Evolutionary conservation across 2,329 filamentous ascomycete species (phyloP), one percentile per base, ranked within the genome.

Genomic region (Verticillium albo-atrum): DNA sequence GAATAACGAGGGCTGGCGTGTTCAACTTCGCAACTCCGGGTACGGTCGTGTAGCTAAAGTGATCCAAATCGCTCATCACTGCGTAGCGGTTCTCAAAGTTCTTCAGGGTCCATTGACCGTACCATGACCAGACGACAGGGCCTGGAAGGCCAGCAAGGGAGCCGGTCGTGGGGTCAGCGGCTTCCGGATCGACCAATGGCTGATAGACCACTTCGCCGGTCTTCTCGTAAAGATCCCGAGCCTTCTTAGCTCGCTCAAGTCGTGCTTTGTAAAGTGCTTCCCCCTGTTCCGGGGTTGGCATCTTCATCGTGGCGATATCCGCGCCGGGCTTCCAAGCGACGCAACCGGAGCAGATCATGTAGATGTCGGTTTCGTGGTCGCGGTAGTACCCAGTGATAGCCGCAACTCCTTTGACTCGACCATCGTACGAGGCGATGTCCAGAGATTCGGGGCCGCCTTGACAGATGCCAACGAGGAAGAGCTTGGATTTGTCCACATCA

Each of bases 41-140:
- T 2, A 69, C 67, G 23, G 67, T 70, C 28, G 68, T 65, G 62
- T 70, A 70, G 50, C 59, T 57, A 60, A 70, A 70, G 58, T 70
- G 67, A 26, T 70, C 68, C 30, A 70, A n/a, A 56, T 70, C 68
- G 35, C 68, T 70, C 68, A 70, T 70, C 12, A 69, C 64, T 9
- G 68, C 68, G 55, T 70, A 70, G 47, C 66, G 68, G 60, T 69
- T 70, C 51, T 70, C 68, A 55, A 69, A 70, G 25, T 58, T 61
- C 60, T 67, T 67, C 56, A 70, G 56, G 7, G 66, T 70, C 68
- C 68, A 70, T 7, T 66, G 68, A 2, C 68, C 68, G 60, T 70
- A 70, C 68, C 66, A 70, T 3, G 67, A 63, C 68, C 67, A 70
- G n/a, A 67, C 63, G 4, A 68, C 63, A 10, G 68, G 68, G 17